Conservation (phyloP, 805 yeast genomes). For the Lipomyces sp. region DNA sequence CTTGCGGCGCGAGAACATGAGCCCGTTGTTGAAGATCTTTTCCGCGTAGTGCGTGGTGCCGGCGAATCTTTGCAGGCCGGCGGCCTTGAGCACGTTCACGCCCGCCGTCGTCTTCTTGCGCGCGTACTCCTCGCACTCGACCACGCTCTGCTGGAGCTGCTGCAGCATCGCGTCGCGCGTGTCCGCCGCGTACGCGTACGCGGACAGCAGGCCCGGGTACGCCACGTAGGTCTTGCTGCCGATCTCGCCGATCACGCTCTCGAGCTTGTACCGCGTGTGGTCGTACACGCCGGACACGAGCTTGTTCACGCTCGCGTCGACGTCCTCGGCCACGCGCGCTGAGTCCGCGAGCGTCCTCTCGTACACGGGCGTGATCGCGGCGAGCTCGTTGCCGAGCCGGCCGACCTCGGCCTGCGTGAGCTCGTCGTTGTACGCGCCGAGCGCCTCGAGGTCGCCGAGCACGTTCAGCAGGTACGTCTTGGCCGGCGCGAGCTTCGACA, state of each 20-base stretch:
- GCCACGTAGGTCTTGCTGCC: slow-evolving; percentile 53
- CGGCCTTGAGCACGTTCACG: slow-evolving; percentile 57
- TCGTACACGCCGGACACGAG: slow-evolving; percentile 59
- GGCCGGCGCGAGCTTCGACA: slow-evolving; percentile 89
- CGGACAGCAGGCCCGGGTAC: slow-evolving; percentile 60
- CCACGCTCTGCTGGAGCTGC: slow-evolving; percentile 62
- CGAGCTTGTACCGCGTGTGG: slow-evolving; percentile 53
- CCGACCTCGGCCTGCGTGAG: slow-evolving; percentile 51
- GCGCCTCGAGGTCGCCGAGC: slow-evolving; percentile 57
- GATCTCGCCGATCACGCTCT: slow-evolving; percentile 49
- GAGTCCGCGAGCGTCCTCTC: slow-evolving; percentile 54
- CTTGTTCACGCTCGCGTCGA: slow-evolving; percentile 62
- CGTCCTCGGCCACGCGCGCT: slow-evolving; percentile 51
- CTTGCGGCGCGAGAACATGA: slow-evolving; percentile 76
- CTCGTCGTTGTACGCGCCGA: slow-evolving; percentile 63
- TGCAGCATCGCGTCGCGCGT: slow-evolving; percentile 68
- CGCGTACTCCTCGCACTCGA: slow-evolving; percentile 65
- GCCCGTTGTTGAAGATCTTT: slow-evolving; percentile 61
- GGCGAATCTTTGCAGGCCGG: slow-evolving; percentile 67
- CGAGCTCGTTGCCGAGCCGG: slow-evolving; percentile 49
- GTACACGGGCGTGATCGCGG: slow-evolving; percentile 60
- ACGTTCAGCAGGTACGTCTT: slow-evolving; percentile 77
- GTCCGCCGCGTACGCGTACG: slow-evolving; percentile 64
- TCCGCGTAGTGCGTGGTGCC: slow-evolving; percentile 50
- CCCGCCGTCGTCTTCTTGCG: slow-evolving; percentile 55